Percentiles rank a stretch among this genome's conserved stretches.
Evolutionary conservation across 2,329 filamentous ascomycete species (phyloP).

Genomic region (Thielaviopsis punctulata): DNA sequence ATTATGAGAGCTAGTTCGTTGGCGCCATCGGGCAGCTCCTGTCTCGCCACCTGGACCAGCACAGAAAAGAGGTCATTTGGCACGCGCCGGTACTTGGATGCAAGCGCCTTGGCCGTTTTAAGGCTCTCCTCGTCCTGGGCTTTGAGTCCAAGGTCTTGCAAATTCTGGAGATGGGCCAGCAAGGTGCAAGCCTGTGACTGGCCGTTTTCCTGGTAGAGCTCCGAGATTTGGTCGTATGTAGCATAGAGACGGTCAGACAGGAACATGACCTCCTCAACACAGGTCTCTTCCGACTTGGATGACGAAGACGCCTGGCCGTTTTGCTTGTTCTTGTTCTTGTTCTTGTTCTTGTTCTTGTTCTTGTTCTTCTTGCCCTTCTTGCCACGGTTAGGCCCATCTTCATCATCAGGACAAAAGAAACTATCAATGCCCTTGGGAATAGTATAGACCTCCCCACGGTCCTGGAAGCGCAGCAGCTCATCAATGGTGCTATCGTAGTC

Average conservation of each 20-base stretch:
- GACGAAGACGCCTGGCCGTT: neutral
- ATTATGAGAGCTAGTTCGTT: conserved; percentile 26
- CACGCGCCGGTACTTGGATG: conserved; percentile 24
- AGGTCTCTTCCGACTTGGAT: neutral
- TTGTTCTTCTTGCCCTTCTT: conserved; percentile 21
- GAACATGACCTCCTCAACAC: conserved; percentile 24
- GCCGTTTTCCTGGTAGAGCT: conserved; percentile 23
- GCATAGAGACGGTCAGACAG: conserved; percentile 27
- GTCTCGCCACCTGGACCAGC: conserved; percentile 24
- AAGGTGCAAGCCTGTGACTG: conserved; percentile 25
- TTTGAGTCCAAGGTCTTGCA: conserved; percentile 22
- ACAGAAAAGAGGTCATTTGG: conserved; percentile 26
- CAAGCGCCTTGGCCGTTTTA: conserved; percentile 19
- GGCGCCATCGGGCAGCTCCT: conserved; percentile 18
- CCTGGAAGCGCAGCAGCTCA: conserved; percentile 61
- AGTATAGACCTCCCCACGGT: conserved; percentile 17
- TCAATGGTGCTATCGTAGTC: conserved; percentile 43
- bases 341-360: no score
- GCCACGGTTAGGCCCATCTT: conserved; percentile 16
- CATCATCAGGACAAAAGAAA: conserved; percentile 45
- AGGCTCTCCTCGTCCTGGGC: conserved; percentile 18
- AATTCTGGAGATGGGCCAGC: conserved; percentile 26
- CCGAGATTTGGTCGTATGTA: conserved; percentile 23
- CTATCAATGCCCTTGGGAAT: conserved; percentile 64
- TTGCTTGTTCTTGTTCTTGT: conserved; percentile 20